phyloP scores from a whole-genome alignment of 257 asterid species.

The Verbena officinalis region DNA sequence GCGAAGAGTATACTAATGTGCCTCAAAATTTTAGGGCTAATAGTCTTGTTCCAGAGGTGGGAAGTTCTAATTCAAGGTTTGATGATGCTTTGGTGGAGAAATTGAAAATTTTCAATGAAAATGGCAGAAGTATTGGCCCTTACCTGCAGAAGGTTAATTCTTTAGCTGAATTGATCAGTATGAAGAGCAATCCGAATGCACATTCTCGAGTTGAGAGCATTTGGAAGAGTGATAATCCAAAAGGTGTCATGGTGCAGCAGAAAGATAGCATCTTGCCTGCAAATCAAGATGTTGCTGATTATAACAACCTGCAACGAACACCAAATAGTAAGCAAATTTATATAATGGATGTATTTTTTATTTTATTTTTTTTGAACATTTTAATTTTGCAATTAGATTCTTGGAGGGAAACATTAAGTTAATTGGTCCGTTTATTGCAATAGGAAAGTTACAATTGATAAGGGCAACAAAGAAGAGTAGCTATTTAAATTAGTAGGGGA shows the following conservation, averaged over 20 bases:
- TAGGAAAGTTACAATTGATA: too few relatives aligned
- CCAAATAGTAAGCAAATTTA: slow-evolving; percentile 46
- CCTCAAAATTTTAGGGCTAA: slow-evolving; percentile 19
- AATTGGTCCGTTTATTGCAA: too few relatives aligned
- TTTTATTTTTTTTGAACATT: background rate
- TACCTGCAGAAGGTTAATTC: slow-evolving; percentile 34
- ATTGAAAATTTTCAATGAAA: slow-evolving; percentile 13
- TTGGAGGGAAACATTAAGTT: too few relatives aligned
- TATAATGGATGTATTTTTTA: background rate
- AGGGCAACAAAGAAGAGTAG: too few relatives aligned
- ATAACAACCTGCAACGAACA: slow-evolving; percentile 41
- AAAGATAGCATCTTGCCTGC: slow-evolving; percentile 26
- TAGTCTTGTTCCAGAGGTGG: slow-evolving; percentile 10
- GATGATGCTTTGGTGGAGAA: background rate
- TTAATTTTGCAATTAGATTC: slow-evolving; percentile 13
- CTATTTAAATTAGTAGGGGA: too few relatives aligned
- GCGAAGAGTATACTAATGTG: background rate
- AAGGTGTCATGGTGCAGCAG: slow-evolving; percentile 28
- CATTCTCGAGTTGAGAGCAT: slow-evolving; percentile 36
- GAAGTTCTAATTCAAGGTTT: slow-evolving; percentile 3
- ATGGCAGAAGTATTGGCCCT: slow-evolving; percentile 19
- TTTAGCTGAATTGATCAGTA: slow-evolving; percentile 40
- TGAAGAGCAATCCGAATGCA: slow-evolving; percentile 15
- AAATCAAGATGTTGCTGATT: slow-evolving; percentile 30
- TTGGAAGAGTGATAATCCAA: slow-evolving; percentile 25